Conservation (phyloP, 192 early-diverging fungal species). For the Coemansia biformis region DNA sequence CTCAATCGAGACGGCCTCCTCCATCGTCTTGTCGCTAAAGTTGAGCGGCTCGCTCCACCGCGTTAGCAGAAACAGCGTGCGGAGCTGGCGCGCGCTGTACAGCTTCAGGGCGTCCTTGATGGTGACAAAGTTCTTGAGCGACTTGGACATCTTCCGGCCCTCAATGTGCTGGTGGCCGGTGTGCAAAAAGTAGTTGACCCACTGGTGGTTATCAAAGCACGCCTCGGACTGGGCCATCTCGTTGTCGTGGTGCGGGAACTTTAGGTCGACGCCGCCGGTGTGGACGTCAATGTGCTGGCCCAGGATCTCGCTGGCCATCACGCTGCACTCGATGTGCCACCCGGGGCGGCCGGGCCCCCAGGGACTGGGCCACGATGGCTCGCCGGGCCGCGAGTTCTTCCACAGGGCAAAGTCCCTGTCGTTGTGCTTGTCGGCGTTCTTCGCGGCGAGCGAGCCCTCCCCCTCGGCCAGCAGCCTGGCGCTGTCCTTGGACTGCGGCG, state of each 20-base stretch:
- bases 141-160: slow-evolving; percentile 97
- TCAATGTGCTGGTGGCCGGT: slow-evolving; percentile 92
- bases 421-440: slow-evolving; percentile 62
- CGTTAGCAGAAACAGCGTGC: slow-evolving; percentile 83
- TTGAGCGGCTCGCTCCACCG: slow-evolving; percentile 85
- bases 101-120: slow-evolving; percentile 83
- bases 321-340: slow-evolving; percentile 99
- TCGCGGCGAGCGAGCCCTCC: slow-evolving; percentile 76
- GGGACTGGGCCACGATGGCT: slow-evolving; percentile 88
- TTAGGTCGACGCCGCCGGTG: slow-evolving; percentile 90
- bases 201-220: slow-evolving; percentile 82
- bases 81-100: slow-evolving; percentile 77
- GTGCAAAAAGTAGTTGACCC: slow-evolving; percentile 99
- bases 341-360: slow-evolving; percentile 94
- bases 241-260: slow-evolving; percentile 99
- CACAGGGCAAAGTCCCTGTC: slow-evolving; percentile 92
- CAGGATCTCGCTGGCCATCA: slow-evolving; percentile 91
- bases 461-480: slow-evolving; percentile 71
- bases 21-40: slow-evolving; percentile 70
- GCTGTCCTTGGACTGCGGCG: slow-evolving; percentile 84
- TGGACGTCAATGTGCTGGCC: slow-evolving; percentile 90
- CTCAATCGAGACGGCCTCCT: slow-evolving; percentile 74
- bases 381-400: slow-evolving; percentile 90
- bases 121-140: slow-evolving; percentile 96
- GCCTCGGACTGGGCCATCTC: slow-evolving; percentile 96